Percentiles rank a stretch among this genome's conserved stretches.
These are phyloP conservation scores for Cordyceps sp. DNA, from an alignment of 2,329 filamentous ascomycete species.

Conservation along the genomic window DNA sequence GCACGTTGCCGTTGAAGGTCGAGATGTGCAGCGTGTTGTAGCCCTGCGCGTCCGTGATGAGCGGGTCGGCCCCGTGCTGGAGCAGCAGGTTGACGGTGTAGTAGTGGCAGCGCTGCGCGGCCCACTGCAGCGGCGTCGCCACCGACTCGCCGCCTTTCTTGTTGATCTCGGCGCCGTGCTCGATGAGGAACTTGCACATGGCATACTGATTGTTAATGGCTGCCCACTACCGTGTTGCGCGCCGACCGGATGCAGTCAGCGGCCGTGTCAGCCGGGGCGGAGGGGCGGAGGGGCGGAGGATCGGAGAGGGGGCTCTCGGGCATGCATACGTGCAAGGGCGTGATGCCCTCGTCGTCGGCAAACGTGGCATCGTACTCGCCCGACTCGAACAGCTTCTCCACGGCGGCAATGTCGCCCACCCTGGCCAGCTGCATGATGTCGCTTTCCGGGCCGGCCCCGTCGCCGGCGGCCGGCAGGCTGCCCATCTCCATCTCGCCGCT, in stretches of 20 bases:
- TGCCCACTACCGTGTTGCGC: slow-evolving; percentile 58
- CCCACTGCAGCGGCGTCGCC: slow-evolving; percentile 91
- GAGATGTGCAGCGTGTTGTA: slow-evolving; percentile 97
- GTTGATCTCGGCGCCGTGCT: slow-evolving; percentile 75
- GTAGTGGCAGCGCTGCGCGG: slow-evolving; percentile 89
- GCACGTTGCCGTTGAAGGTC: slow-evolving; percentile 91
- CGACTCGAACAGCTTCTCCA: slow-evolving; percentile 78
- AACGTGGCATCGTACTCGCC: slow-evolving; percentile 71
- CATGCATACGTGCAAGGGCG: slow-evolving; percentile 64
- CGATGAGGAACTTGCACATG: slow-evolving; percentile 90
- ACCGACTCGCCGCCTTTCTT: slow-evolving; percentile 89
- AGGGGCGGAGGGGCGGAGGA: neutral
- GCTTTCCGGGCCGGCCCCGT: slow-evolving; percentile 26
- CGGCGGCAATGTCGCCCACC: slow-evolving; percentile 67
- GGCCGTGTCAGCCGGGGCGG: slow-evolving; percentile 2
- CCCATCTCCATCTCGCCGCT: slow-evolving; percentile 41
- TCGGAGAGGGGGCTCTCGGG: slow-evolving; percentile 10
- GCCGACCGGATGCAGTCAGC: slow-evolving; percentile 2
- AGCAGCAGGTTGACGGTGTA: slow-evolving; percentile 90
- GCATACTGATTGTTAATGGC: slow-evolving; percentile 98
- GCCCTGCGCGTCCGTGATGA: slow-evolving; percentile 83
- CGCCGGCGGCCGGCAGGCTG: slow-evolving; percentile 23
- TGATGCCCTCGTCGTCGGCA: slow-evolving; percentile 83
- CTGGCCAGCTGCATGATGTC: slow-evolving; percentile 95
- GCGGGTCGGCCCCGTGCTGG: slow-evolving; percentile 78